phyloP scores from a whole-genome alignment of 129 eudicot genomes.

The Smallanthus sonchifolius region DNA sequence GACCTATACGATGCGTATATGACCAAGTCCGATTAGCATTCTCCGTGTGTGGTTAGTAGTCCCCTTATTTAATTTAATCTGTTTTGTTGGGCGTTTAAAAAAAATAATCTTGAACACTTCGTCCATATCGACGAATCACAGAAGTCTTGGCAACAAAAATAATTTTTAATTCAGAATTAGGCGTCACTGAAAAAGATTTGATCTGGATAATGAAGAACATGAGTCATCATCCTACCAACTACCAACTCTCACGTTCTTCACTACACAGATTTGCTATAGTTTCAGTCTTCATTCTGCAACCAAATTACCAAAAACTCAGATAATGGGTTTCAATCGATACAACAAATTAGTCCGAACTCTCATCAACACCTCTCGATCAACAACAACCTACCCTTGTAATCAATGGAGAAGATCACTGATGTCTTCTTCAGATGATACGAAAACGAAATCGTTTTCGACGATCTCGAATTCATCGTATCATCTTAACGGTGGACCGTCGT shows the following conservation, averaged over 20 bases:
- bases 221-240: conserved; percentile 15
- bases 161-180: not conserved
- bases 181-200: conserved; percentile 1
- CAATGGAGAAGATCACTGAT: conserved; percentile 24
- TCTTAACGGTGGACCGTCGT: conserved; percentile 58
- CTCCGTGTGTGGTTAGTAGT: no score
- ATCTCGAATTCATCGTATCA: conserved; percentile 49
- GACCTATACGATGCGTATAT: no score
- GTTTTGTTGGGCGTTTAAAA: no score
- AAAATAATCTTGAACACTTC: not conserved
- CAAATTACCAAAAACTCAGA: not conserved
- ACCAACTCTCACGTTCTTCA: not conserved
- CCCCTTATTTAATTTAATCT: no score
- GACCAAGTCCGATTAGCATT: no score
- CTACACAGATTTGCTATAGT: not conserved
- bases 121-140: not conserved
- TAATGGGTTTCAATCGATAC: conserved; percentile 32
- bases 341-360: conserved; percentile 16
- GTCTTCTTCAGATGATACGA: conserved; percentile 1
- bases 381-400: not conserved
- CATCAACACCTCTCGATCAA: conserved; percentile 17
- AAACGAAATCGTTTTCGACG: conserved; percentile 20
- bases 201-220: conserved; percentile 1
- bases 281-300: not conserved
- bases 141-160: not conserved